Evolutionary conservation across 2,329 filamentous ascomycete genomes (phyloP), one percentile per base, ranked within the genome.

Genomic region (Neofusicoccum sp.): DNA sequence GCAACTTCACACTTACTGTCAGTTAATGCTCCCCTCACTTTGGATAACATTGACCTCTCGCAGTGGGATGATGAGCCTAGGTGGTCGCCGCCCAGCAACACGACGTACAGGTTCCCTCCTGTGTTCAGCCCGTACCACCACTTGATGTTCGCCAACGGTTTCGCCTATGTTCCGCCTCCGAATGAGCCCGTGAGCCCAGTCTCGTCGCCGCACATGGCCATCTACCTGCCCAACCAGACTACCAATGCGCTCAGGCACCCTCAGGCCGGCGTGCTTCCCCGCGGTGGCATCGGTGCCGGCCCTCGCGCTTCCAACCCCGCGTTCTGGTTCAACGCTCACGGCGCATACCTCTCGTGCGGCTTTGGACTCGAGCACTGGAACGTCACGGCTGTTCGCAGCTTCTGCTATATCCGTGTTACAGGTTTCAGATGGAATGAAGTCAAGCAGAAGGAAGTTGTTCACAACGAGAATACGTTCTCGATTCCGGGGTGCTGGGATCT

Each of bases 251-350:
- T 66, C 66, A 41, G 74, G 67, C 67, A 73, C 66, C 66, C 73
- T 0, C 71, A 71, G 56, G 72, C 69, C 60, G 75, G 76, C 28
- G 68, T 70, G 3, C 64, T 79, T 37, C 68, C 75, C 3, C 74
- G 77, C 1, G 82, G 82, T 12, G 80, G 81, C 62, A 78, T 85
- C 62, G 78, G 78, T 6, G 79, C 79, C 8, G 81, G 81, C 2
- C 75, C 76, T 33, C 77, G 77, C 11, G 76, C 77, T 9, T 71
- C 71, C 33, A 73, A 79, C 56, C 69, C 75, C 9, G 77, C 77
- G 8, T 84, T 80, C 74, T 83, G 80, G 78, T 84, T 85, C 74
- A 76, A 83, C 67, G 79, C 80, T 2, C 74, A 75, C 63, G 77
- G 74, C 44, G 80, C 75, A 1, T 81, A 74, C 66, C 77, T 84